Percentiles rank a stretch among this genome's conserved stretches.
Conservation (phyloP, 2,329 filamentous ascomycete genomes). For the Ophiostoma piceae region DNA sequence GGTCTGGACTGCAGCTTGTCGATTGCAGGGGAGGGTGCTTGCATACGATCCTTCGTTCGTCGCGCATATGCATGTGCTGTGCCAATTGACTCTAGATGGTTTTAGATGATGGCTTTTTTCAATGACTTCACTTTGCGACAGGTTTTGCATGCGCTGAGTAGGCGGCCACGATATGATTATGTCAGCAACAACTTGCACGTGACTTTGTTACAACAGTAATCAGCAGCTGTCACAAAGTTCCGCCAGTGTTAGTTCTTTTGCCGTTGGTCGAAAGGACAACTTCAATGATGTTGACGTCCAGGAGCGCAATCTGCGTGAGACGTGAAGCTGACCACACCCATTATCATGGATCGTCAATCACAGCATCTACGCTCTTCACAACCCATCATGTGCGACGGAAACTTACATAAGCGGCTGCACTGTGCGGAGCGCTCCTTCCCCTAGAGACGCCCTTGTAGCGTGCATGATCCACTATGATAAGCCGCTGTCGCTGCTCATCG, state of each 20-base stretch:
- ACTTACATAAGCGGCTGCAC: background rate
- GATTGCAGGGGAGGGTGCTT: background rate
- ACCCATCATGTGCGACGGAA: background rate
- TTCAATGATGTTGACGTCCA: background rate
- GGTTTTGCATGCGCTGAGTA: background rate
- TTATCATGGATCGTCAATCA: background rate
- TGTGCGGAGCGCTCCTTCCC: background rate
- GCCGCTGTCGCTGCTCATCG: background rate
- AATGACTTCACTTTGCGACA: background rate
- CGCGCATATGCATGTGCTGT: slow-evolving; percentile 6
- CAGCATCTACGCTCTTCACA: background rate
- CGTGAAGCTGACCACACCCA: background rate
- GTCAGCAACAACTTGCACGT: background rate
- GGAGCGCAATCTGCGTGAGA: background rate
- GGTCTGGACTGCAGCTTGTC: background rate
- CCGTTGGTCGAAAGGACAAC: background rate
- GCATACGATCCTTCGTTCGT: background rate
- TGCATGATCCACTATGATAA: slow-evolving; percentile 4
- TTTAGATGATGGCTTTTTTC: background rate
- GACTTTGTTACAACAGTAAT: background rate
- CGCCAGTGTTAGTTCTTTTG: background rate
- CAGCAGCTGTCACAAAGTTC: too few species aligned
- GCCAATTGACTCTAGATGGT: background rate
- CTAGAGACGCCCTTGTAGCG: background rate
- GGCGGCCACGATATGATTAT: background rate